Conservation (phyloP, 2,329 filamentous ascomycete genomes). For the Coleophoma crateriformis region DNA sequence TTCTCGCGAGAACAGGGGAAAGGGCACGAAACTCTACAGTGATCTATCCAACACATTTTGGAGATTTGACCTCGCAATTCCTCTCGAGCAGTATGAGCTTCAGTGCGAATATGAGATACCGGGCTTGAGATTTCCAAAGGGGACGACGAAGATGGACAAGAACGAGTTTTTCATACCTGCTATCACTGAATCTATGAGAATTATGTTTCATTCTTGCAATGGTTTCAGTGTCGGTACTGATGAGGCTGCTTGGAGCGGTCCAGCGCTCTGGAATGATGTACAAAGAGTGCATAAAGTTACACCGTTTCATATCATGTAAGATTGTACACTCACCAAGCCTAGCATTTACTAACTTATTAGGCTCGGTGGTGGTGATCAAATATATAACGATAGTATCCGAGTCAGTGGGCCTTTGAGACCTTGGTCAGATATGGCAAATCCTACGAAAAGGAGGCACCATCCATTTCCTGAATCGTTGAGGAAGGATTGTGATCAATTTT, state of each 20-base stretch:
- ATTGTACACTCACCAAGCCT: no score
- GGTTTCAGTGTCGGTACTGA: conserved; percentile 89
- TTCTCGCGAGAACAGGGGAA: conserved; percentile 33
- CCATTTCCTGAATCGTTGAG: conserved; percentile 76
- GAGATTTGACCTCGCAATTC: conserved; percentile 79
- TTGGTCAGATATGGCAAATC: conserved; percentile 83
- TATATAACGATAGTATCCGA: conserved; percentile 92
- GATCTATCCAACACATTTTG: conserved; percentile 76
- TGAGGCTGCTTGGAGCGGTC: conserved; percentile 79
- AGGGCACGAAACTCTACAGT: conserved; percentile 57
- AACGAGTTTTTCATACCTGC: conserved; percentile 85
- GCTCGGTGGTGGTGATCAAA: conserved; percentile 90
- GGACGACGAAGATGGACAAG: conserved; percentile 46
- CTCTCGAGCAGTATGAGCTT: conserved; percentile 64
- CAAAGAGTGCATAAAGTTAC: conserved; percentile 70
- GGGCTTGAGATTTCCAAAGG: conserved; percentile 54
- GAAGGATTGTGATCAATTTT: conserved; percentile 82
- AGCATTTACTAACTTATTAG: conserved; percentile 32
- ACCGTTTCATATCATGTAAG: conserved; percentile 86
- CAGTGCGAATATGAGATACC: conserved; percentile 76
- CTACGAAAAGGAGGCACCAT: conserved; percentile 72
- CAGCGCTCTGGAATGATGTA: conserved; percentile 94
- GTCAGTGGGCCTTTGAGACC: conserved; percentile 73
- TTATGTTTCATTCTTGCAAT: conserved; percentile 98
- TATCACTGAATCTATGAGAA: conserved; percentile 81